Evolutionary conservation across 441 rosid species (phyloP).

Genomic region (Populus hybrid): DNA sequence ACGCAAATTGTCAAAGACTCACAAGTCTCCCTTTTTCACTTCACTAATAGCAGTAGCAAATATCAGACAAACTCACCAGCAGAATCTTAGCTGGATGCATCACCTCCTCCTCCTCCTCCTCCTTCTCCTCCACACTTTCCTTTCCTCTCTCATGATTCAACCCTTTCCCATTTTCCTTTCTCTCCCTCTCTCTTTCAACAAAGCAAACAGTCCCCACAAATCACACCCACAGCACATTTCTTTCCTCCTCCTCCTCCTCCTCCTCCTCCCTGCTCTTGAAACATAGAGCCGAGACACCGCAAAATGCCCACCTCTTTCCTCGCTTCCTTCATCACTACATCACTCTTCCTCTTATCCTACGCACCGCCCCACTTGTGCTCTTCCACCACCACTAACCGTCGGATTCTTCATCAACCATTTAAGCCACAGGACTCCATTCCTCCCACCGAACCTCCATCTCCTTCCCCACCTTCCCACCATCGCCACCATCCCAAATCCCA

Average conservation of each 20-base stretch:
- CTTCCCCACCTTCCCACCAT: constrained; percentile 27
- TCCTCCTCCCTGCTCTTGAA: neutral
- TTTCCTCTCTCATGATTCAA: neutral
- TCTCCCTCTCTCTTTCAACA: constrained; percentile 9
- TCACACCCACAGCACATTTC: neutral
- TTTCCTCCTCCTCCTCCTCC: neutral
- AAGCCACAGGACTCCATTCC: constrained; percentile 35
- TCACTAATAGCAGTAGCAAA: neutral
- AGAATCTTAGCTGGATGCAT: constrained; percentile 71
- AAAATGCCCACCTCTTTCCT: constrained; percentile 45
- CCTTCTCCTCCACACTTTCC: neutral
- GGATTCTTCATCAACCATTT: constrained; percentile 72
- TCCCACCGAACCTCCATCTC: constrained; percentile 40
- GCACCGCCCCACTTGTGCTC: constrained; percentile 5
- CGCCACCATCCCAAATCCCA: constrained; percentile 48
- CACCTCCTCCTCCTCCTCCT: constrained; percentile 1
- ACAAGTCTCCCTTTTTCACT: neutral
- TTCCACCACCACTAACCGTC: constrained; percentile 30
- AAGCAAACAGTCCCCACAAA: constrained; percentile 23
- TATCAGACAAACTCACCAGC: constrained; percentile 25
- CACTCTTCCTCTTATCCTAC: constrained; percentile 19
- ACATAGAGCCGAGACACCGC: neutral
- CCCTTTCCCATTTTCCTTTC: constrained; percentile 5
- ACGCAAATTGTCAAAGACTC: too few species aligned
- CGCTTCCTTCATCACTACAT: constrained; percentile 10